phyloP scores from a whole-genome alignment of 345 rosid genomes.

The Eucalyptus caleyi region DNA sequence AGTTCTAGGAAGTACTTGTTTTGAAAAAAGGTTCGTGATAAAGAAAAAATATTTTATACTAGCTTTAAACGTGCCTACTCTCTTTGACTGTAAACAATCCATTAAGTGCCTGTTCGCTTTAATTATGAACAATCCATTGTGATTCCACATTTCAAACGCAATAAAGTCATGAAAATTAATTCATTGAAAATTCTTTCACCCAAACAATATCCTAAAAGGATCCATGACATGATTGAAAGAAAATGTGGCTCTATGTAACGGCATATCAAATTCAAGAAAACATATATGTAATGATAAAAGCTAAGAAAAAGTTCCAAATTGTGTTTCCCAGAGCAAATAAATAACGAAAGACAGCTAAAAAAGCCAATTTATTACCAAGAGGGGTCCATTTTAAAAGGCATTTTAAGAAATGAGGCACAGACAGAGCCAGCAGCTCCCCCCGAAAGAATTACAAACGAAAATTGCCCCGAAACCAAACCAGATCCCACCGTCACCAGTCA shows the following conservation, averaged over 20 bases:
- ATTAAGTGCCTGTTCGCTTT: too few species aligned
- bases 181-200: too few species aligned
- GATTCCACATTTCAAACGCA: too few species aligned
- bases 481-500: neutral
- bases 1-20: too few species aligned
- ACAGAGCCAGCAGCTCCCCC: neutral
- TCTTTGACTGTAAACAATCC: too few species aligned
- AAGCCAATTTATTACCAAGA: neutral
- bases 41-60: too few species aligned
- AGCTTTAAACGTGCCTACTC: too few species aligned
- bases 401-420: neutral
- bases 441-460: neutral
- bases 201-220: too few species aligned
- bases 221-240: neutral
- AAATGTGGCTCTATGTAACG: neutral
- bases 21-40: too few species aligned
- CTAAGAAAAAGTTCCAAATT: neutral
- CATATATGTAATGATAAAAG: neutral
- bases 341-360: neutral
- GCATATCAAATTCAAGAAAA: neutral
- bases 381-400: neutral
- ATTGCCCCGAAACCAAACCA: neutral
- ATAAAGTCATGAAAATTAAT: too few species aligned
- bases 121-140: too few species aligned
- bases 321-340: neutral